phyloP scores from a whole-genome alignment of 164 flowering plant species.

The Magnolia sinica region DNA sequence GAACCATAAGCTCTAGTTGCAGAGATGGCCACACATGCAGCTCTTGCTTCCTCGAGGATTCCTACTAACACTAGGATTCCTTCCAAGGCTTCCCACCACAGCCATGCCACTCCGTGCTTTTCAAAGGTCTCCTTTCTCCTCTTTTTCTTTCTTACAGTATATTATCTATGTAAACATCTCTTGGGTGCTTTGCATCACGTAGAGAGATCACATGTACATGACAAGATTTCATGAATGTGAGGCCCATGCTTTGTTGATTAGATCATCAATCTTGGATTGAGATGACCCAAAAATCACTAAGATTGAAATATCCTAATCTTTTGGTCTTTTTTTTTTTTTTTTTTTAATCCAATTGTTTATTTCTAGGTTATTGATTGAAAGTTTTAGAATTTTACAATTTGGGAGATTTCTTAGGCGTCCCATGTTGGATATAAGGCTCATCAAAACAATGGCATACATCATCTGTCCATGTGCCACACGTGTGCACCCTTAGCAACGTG shows the following conservation, averaged over 20 bases:
- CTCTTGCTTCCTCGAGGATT: constrained; percentile 85
- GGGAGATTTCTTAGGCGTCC: no score
- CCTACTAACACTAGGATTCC: constrained; percentile 57
- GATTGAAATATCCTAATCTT: not conserved
- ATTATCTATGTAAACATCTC: not conserved
- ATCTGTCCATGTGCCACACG: no score
- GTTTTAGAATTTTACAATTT: no score
- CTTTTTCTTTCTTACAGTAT: constrained; percentile 1
- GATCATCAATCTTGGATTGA: not conserved
- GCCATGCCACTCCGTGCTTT: constrained; percentile 63
- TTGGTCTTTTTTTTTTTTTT: no score
- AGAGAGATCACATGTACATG: not conserved
- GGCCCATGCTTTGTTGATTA: not conserved
- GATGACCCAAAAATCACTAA: not conserved
- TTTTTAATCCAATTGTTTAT: no score
- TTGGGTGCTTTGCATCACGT: not conserved
- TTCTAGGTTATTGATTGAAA: no score
- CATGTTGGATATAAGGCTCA: no score
- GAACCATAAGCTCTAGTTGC: constrained; percentile 32
- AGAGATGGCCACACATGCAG: constrained; percentile 92
- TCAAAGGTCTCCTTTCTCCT: constrained; percentile 47
- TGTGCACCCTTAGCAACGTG: no score
- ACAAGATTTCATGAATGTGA: not conserved
- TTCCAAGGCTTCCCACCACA: constrained; percentile 41
- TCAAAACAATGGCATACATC: no score